Conservation (phyloP, 345 rosid species). For the Linum tenue region DNA sequence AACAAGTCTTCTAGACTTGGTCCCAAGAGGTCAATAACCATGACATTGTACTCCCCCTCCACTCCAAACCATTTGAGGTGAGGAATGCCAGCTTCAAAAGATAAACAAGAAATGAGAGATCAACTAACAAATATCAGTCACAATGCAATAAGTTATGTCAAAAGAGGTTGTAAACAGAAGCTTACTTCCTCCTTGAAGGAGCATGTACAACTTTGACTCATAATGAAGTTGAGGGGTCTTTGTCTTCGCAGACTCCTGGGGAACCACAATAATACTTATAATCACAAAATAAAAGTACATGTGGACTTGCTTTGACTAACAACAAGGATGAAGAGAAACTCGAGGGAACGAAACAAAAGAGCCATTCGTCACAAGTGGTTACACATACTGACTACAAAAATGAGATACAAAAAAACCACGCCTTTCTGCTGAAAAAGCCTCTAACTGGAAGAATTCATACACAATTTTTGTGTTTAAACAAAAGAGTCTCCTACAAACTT, state of each 20-base stretch:
- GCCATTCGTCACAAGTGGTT: no score
- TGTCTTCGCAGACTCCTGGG: conserved; percentile 3
- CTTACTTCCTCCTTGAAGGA: conserved; percentile 6
- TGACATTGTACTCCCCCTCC: conserved; percentile 3
- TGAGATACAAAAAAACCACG: no score
- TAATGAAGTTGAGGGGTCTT: conserved; percentile 2
- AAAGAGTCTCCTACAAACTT: no score
- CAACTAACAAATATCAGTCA: not conserved
- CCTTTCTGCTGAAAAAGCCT: no score
- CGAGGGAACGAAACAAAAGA: no score
- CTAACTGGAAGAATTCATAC: no score
- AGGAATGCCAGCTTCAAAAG: conserved; percentile 2
- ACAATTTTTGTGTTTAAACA: no score
- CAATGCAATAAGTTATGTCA: not conserved
- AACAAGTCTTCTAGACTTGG: conserved; percentile 2
- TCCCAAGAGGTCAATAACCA: conserved; percentile 4
- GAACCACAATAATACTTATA: not conserved
- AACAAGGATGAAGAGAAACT: not conserved
- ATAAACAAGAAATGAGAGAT: not conserved
- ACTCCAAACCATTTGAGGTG: conserved; percentile 4
- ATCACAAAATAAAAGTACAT: not conserved
- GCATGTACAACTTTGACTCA: conserved; percentile 6
- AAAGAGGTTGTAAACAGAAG: not conserved
- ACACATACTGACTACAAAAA: no score
- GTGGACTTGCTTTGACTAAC: not conserved